Conservation (phyloP, 169 alveolate species). For the Plasmodium berghei region DNA sequence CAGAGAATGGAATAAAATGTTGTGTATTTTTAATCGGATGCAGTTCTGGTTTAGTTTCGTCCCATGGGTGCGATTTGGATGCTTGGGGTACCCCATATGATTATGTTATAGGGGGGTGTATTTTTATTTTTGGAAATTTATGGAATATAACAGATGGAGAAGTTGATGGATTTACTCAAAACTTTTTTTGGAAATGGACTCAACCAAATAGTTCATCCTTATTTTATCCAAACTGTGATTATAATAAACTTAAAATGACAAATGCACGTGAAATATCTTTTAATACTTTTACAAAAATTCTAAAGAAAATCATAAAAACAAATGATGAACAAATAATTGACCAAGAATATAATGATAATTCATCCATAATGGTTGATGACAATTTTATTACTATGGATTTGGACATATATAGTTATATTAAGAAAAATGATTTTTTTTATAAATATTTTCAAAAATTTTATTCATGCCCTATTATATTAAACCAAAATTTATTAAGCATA, state of each 20-base stretch:
- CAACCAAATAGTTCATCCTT: conserved; percentile 79
- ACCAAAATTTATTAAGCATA: conserved; percentile 45
- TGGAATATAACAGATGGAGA: conserved; percentile 85
- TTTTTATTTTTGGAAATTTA: conserved; percentile 80
- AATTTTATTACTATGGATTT: conserved; percentile 42
- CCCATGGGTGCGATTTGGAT: conserved; percentile 74
- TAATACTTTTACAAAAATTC: conserved; percentile 28
- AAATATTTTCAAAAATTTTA: conserved; percentile 48
- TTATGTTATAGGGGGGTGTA: conserved; percentile 79
- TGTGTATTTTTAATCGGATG: conserved; percentile 82
- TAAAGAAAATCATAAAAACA: conserved; percentile 4
- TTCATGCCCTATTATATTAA: conserved; percentile 20
- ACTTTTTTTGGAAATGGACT: conserved; percentile 85
- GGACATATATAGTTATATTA: conserved; percentile 42
- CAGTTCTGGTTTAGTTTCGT: conserved; percentile 80
- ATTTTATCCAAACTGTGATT: conserved; percentile 42
- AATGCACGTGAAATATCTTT: conserved; percentile 10
- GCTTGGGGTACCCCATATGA: conserved; percentile 79
- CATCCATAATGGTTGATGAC: conserved; percentile 35
- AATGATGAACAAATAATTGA: conserved; percentile 2
- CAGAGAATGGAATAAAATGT: conserved; percentile 64
- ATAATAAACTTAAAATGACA: conserved; percentile 15
- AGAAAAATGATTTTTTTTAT: conserved; percentile 51
- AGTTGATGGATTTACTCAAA: conserved; percentile 79
- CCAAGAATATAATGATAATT: not conserved